These are phyloP conservation scores for Eutrema yunnanense DNA, from an alignment of 345 rosid species.

Conservation along the genomic window DNA sequence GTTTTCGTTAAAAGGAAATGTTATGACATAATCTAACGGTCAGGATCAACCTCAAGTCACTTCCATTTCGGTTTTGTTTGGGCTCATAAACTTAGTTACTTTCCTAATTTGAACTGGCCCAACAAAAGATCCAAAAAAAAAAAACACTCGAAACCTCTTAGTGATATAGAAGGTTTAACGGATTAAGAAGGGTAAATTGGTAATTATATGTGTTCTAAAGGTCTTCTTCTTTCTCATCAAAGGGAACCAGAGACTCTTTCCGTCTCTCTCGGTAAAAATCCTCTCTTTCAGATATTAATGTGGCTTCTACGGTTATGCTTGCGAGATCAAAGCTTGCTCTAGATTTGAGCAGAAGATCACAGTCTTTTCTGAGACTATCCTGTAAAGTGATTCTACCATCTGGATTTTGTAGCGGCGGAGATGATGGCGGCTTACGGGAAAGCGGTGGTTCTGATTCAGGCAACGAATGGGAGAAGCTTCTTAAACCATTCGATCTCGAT, in stretches of 20 bases:
- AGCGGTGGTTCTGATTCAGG: constrained; percentile 29
- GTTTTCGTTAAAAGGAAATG: neutral
- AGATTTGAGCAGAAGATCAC: constrained; percentile 33
- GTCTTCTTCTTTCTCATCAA: neutral
- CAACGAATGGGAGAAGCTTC: constrained; percentile 80
- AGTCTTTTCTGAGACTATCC: constrained; percentile 4
- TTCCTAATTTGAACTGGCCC: neutral
- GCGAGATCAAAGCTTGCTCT: constrained; percentile 34
- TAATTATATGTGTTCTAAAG: neutral
- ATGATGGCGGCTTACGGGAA: neutral
- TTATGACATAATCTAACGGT: neutral
- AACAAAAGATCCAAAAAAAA: neutral
- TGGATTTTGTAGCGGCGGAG: constrained; percentile 8
- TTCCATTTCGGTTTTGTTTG: constrained; percentile 7
- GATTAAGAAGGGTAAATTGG: neutral
- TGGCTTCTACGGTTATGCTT: constrained; percentile 36
- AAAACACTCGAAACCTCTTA: neutral
- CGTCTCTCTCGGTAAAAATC: neutral
- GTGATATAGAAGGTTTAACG: neutral
- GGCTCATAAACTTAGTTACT: constrained; percentile 5
- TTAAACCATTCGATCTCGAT: constrained; percentile 69
- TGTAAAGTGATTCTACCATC: constrained; percentile 8
- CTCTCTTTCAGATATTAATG: constrained; percentile 10
- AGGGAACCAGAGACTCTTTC: neutral
- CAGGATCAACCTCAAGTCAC: constrained; percentile 4